phyloP scores from a whole-genome alignment of 108 stramenopile species.

The Aurantiochytrium sp. region DNA sequence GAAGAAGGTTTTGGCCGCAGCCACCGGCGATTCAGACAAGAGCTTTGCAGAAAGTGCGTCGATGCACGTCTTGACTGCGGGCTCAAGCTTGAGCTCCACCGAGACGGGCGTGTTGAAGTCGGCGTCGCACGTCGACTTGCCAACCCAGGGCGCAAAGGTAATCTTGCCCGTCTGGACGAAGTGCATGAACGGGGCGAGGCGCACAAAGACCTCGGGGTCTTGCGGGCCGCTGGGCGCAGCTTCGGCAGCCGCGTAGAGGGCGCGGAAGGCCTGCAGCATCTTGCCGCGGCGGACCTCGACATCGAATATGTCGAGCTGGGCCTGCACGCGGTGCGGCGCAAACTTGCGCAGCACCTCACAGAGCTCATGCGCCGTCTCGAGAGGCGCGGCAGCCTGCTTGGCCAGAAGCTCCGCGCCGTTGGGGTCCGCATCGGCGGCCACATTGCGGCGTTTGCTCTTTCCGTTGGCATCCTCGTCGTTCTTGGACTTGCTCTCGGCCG shows the following conservation, averaged over 20 bases:
- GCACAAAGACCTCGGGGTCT: not conserved
- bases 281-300: conserved; percentile 82
- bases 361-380: conserved; percentile 74
- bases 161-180: not conserved
- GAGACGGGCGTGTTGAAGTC: not conserved
- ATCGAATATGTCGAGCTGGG: conserved; percentile 83
- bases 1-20: not conserved
- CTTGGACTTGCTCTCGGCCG: conserved; percentile 54
- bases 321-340: conserved; percentile 64
- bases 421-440: conserved; percentile 69
- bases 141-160: not conserved
- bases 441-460: not conserved
- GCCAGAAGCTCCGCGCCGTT: conserved; percentile 72
- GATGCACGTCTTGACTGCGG: not conserved
- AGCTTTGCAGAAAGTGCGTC: not conserved
- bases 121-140: not conserved
- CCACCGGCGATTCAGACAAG: not conserved
- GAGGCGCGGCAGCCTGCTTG: conserved; percentile 54
- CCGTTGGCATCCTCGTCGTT: conserved; percentile 46
- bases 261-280: conserved; percentile 75
- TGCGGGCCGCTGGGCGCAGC: not conserved
- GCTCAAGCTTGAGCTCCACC: not conserved
- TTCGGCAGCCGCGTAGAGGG: conserved; percentile 31
- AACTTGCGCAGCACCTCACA: conserved; percentile 67
- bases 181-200: not conserved